Conservation (phyloP, 371 early-diverging fungal species). For the Mucor velutinosus region DNA sequence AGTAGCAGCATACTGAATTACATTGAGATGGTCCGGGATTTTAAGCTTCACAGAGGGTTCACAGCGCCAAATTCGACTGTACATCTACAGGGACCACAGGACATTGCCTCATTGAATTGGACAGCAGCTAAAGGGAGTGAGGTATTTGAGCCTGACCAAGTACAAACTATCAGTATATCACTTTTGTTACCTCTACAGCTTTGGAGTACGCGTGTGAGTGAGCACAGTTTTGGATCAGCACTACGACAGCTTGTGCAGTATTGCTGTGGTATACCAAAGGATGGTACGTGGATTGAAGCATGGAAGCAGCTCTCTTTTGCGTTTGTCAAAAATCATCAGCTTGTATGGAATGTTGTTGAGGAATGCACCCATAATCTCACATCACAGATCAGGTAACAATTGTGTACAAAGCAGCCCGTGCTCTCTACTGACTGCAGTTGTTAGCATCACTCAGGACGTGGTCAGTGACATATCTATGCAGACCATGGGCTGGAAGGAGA, state of each 20-base stretch:
- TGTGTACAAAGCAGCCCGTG: background rate
- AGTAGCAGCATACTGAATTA: conserved; percentile 7
- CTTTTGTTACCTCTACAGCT: background rate
- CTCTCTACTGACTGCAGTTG: background rate
- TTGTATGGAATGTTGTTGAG: conserved; percentile 9
- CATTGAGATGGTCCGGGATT: conserved; percentile 8
- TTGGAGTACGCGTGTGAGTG: background rate
- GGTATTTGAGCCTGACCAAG: background rate
- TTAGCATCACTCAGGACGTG: conserved; percentile 1
- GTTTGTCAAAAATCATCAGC: background rate
- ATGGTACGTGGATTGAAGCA: conserved; percentile 3
- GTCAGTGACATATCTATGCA: background rate
- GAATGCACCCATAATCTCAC: conserved; percentile 6
- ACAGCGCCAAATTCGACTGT: background rate
- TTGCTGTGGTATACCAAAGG: conserved; percentile 6
- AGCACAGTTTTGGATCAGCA: background rate
- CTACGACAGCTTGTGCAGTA: conserved; percentile 7
- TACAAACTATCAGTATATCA: background rate
- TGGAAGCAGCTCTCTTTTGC: conserved; percentile 14
- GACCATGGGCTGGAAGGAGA: background rate
- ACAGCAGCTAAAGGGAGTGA: background rate
- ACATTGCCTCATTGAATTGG: background rate
- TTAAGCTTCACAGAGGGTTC: background rate
- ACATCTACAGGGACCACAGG: background rate
- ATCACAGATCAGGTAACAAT: background rate